Conservation (phyloP, 2,329 filamentous ascomycete genomes). For the Sodiomyces alkalinus region DNA sequence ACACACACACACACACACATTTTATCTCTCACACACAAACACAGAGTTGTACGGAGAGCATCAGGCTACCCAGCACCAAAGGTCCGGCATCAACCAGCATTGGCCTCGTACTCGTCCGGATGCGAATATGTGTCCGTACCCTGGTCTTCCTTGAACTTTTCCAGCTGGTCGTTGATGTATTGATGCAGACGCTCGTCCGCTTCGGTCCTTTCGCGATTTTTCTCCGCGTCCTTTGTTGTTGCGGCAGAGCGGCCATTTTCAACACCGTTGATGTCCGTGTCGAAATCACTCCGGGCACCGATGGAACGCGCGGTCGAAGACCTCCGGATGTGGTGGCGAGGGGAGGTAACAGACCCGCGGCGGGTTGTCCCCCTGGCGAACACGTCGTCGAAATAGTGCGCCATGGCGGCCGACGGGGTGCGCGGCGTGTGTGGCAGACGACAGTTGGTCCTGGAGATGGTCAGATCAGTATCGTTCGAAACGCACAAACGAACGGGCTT, state of each 20-base stretch:
- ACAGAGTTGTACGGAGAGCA: no score
- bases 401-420: conserved; percentile 67
- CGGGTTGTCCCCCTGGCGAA: conserved; percentile 41
- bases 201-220: conserved; percentile 36
- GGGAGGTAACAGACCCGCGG: conserved; percentile 21
- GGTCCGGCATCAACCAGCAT: conserved; percentile 11
- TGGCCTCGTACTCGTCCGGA: conserved; percentile 33
- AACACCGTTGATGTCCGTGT: conserved; percentile 31
- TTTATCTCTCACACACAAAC: no score
- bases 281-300: conserved; percentile 68
- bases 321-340: conserved; percentile 47
- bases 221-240: conserved; percentile 8
- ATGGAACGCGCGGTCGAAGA: conserved; percentile 76
- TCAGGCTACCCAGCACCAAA: background rate
- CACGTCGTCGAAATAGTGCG: conserved; percentile 91
- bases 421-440: conserved; percentile 86
- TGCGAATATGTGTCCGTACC: conserved; percentile 12
- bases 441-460: conserved; percentile 46
- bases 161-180: conserved; percentile 71
- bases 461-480: no score
- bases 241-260: conserved; percentile 12
- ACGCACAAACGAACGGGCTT: no score
- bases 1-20: background rate
- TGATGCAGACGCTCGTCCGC: conserved; percentile 59
- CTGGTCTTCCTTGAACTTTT: conserved; percentile 39